A percentile compares a stretch with the other conserved stretches of the same genome.
phyloP scores from a whole-genome alignment of 108 stramenopile species.

The Cyclotella baltica region DNA sequence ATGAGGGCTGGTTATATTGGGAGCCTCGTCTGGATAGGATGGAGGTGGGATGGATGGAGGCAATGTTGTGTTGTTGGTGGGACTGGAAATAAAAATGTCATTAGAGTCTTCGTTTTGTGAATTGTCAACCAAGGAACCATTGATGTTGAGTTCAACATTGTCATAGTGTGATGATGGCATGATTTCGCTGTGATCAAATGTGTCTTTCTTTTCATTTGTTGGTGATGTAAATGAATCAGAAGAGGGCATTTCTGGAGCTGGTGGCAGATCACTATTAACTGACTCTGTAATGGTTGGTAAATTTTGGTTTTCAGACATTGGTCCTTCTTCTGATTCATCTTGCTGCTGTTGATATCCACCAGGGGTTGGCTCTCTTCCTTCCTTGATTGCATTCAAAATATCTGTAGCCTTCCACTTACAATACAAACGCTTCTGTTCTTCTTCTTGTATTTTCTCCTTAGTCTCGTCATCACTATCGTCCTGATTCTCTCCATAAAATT shows the following conservation, averaged over 20 bases:
- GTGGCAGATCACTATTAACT: constrained; percentile 1
- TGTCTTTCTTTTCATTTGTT: neutral
- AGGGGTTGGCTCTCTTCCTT: constrained; percentile 80
- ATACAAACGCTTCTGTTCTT: constrained; percentile 71
- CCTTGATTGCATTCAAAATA: constrained; percentile 93
- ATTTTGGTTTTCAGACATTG: neutral
- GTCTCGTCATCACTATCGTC: constrained; percentile 36
- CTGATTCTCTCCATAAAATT: constrained; percentile 65
- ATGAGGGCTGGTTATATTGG: constrained; percentile 23
- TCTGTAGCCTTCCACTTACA: constrained; percentile 95
- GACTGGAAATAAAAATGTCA: constrained; percentile 46
- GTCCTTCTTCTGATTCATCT: constrained; percentile 15
- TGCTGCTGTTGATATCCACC: constrained; percentile 73
- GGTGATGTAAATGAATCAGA: constrained; percentile 26
- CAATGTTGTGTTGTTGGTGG: neutral
- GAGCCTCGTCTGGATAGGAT: too few relatives aligned
- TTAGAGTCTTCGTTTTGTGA: constrained; percentile 49
- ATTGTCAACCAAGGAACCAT: constrained; percentile 27
- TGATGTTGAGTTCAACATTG: constrained; percentile 47
- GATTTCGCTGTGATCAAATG: constrained; percentile 5
- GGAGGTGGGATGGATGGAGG: constrained; percentile 59
- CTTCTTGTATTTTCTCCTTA: constrained; percentile 48
- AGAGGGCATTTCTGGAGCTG: constrained; percentile 35
- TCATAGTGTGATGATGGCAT: constrained; percentile 24
- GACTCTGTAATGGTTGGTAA: neutral